Base-by-base conservation (phyloP, 2,329 filamentous ascomycete genomes). In the Stagonosporopsis rhizophila region DNA sequence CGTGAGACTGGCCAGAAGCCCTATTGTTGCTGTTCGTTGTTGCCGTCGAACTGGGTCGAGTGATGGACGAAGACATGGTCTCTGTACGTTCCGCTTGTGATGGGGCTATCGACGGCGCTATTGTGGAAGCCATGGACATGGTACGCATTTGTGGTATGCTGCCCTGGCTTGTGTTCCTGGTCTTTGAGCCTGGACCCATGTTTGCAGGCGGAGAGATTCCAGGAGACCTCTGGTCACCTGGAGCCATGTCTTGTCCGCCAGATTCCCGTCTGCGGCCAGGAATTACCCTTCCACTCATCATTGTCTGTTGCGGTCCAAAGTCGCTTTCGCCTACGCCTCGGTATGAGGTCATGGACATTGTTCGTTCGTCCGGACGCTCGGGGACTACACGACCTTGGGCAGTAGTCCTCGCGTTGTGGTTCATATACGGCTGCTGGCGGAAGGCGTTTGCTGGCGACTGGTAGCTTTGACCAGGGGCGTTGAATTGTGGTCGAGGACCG, bases 331-430 rank as follows among this genome's bases (percentile, higher is more conserved):
- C 83, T 3, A 88, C 91, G 49, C 89, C 83, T 3, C 88, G 83
- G 65, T 92, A 90, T 9, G 90, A 91, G 5, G 89, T 95, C 89
- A 99, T 89, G 41, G 94, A 96, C 95, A 98, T 98, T 61, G 95
- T 88, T 55, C 95, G 87, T 76, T 98, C 94, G 68, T 96, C 91
- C 59, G 93, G 90, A 50, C 94, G 87, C 72, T 97, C 93, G 1
- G 95, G 95, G 8, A 99, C 92, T 32, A 95, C 83, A 58, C 95
- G 86, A 28, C 95, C 95, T 74, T 97, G 93, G 8, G 93, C 91
- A 2, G 95, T 99, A 44, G 92, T 96, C 59, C 89, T 85, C 2
- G 92, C 88, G 66, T 87, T 84, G 52, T 84, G 80, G 58, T 81
- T 82, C 65, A 87, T 86, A 71, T 91, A 94, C 27, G 87, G 89